Base-by-base conservation (phyloP, 2,329 filamentous ascomycete genomes). In the Fusarium liriodendri region DNA sequence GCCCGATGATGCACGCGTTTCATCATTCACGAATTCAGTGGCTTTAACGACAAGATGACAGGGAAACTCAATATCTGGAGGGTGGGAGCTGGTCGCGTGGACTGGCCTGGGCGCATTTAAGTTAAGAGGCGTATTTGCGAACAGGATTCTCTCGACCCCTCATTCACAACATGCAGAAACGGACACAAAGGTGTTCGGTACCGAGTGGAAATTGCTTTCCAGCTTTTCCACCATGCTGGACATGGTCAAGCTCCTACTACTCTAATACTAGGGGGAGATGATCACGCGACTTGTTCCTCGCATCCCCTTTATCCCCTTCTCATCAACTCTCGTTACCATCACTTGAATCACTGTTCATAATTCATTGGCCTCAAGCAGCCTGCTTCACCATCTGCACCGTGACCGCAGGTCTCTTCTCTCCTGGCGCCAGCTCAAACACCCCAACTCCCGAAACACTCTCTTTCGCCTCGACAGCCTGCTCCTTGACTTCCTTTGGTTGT, bases 351-450 rank as follows among this genome's bases (percentile, higher is more conserved):
- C 8, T n/a, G 8, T 10, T 38, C 37, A 38, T n/a, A n/a, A n/a
- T 10, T 4, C 14, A 16, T 45, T 25, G 29, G 14, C 18, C 11
- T 64, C 35, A 64, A 22, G 61, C 61, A 42, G 50, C 61, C 20
- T 55, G 47, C 20, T 32, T 27, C 18, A 64, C 61, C 9, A 52
- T 22, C 27, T 55, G 61, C 16, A 7, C 11, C 22, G 6, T 47
- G 6, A 40, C 33, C 18, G 33, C 16, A 5, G 22, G 47, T 68
- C 22, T 55, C 22, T 37, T 72, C 62, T 80, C 79, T 16, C 76
- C 75, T 0, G 79, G 79, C 10, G 78, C 71, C 14, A 80, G 40
- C 62, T 80, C 79, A 65, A 80, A 80, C 1, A 81, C 78, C 0
- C 79, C 79, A 1, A 79, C 77, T 0, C 78, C 78, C 0, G 77